Percentiles rank a stretch among this genome's conserved stretches.
These are phyloP conservation scores for Mrakia frigida DNA, from an alignment of 768 basidiomycete genomes.

Conservation along the genomic window DNA sequence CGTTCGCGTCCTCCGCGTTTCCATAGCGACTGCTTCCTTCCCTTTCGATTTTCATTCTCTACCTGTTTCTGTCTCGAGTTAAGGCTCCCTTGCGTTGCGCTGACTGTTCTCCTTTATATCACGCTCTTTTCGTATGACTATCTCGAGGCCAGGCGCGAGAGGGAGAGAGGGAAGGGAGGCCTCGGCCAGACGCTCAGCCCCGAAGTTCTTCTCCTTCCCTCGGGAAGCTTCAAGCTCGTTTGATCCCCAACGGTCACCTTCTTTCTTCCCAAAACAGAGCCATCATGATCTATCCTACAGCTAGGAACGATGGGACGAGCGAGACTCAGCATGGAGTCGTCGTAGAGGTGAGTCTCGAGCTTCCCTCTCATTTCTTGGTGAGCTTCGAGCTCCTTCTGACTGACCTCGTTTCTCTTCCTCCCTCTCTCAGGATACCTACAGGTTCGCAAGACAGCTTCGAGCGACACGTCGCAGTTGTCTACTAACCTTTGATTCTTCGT, in stretches of 20 bases:
- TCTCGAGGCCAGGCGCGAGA: too few species aligned
- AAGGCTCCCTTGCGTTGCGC: too few species aligned
- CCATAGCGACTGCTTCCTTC: neutral
- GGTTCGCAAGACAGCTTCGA: neutral
- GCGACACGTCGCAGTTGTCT: too few species aligned
- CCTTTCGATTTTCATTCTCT: neutral
- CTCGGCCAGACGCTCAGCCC: too few species aligned
- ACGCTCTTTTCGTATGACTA: too few species aligned
- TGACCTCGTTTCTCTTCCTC: neutral
- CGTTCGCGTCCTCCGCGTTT: neutral
- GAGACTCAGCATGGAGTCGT: slow-evolving; percentile 14
- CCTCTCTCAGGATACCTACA: slow-evolving; percentile 9
- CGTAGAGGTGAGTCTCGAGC: slow-evolving; percentile 9
- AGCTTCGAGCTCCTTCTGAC: neutral
- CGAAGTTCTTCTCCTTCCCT: too few species aligned
- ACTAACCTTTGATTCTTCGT: neutral
- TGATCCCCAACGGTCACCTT: neutral
- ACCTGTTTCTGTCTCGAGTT: too few species aligned
- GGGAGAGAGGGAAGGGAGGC: too few species aligned
- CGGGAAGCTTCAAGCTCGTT: neutral
- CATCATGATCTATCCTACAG: slow-evolving; percentile 5
- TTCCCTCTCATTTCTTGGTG: too few species aligned
- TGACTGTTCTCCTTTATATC: too few species aligned
- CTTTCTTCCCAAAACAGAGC: neutral
- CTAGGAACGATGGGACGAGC: slow-evolving; percentile 19